Percentiles rank a stretch among this genome's conserved stretches.
These are phyloP conservation scores for Geotrichum ghanense DNA, from an alignment of 805 yeast species.

Conservation along the genomic window DNA sequence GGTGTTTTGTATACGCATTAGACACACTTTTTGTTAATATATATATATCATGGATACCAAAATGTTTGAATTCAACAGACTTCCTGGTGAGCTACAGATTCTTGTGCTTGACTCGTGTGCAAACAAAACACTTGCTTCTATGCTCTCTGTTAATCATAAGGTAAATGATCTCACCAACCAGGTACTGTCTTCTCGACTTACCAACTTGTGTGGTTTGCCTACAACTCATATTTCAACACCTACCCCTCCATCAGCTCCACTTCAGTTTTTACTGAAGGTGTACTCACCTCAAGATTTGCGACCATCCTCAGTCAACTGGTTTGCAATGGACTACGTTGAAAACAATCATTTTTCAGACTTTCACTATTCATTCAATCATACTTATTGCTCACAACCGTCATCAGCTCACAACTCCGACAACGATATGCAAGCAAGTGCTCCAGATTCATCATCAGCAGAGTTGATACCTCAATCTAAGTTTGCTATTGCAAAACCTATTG, in stretches of 20 bases:
- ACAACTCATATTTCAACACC: not conserved
- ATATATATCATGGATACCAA: not conserved
- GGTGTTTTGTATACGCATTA: not conserved
- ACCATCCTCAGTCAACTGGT: constrained; percentile 1
- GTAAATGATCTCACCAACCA: constrained; percentile 8
- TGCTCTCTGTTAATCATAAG: constrained; percentile 6
- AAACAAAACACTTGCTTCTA: constrained; percentile 5
- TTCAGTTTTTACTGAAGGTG: not conserved
- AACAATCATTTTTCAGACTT: constrained; percentile 7
- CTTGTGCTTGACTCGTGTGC: constrained; percentile 7
- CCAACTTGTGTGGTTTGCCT: constrained; percentile 4
- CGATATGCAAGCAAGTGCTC: constrained; percentile 3
- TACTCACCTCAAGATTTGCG: constrained; percentile 5
- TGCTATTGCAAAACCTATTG: not conserved
- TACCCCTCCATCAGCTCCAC: not conserved
- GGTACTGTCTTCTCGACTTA: constrained; percentile 4
- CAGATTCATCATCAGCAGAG: not conserved
- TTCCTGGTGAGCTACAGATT: constrained; percentile 9
- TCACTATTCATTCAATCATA: constrained; percentile 5
- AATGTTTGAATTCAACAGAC: not conserved
- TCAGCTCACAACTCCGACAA: constrained; percentile 3
- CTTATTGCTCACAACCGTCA: constrained; percentile 6
- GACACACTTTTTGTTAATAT: not conserved
- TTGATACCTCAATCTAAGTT: constrained; percentile 10
- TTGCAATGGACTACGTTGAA: constrained; percentile 6